These are phyloP conservation scores for Talaromyces sp. DNA, from an alignment of 2,329 filamentous ascomycete species.

Conservation along the genomic window DNA sequence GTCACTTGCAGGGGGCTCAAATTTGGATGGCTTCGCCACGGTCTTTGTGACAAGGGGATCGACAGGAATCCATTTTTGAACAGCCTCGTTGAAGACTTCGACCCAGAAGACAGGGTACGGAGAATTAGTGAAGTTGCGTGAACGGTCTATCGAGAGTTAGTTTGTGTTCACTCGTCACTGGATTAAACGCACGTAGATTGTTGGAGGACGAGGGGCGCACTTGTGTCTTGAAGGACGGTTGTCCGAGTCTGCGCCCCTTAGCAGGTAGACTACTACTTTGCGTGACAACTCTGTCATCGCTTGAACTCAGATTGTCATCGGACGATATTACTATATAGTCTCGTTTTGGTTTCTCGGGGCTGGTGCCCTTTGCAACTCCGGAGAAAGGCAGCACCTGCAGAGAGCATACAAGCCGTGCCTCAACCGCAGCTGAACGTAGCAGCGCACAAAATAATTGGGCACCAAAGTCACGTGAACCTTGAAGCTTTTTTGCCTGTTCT, in stretches of 20 bases:
- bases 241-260: slow-evolving; percentile 33
- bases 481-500: slow-evolving; percentile 63
- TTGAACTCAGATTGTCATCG: slow-evolving; percentile 33
- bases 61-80: slow-evolving; percentile 87
- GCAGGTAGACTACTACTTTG: slow-evolving; percentile 19
- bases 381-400: slow-evolving; percentile 75
- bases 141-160: slow-evolving; percentile 20
- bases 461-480: slow-evolving; percentile 84
- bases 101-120: slow-evolving; percentile 88
- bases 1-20: slow-evolving; percentile 82
- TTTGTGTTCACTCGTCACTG: background rate
- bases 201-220: slow-evolving; percentile 20
- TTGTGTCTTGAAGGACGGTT: slow-evolving; percentile 32
- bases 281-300: slow-evolving; percentile 25
- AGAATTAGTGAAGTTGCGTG: slow-evolving; percentile 43
- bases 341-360: slow-evolving; percentile 40
- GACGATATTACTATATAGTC: slow-evolving; percentile 38
- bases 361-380: slow-evolving; percentile 43
- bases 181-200: slow-evolving; percentile 23
- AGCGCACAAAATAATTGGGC: slow-evolving; percentile 88
- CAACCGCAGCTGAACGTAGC: slow-evolving; percentile 75
- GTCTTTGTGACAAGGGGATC: slow-evolving; percentile 80
- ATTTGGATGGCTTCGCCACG: slow-evolving; percentile 68
- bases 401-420: slow-evolving; percentile 82
- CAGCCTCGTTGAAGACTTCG: slow-evolving; percentile 78